phyloP scores from a whole-genome alignment of 202 grass and related monocot species.

The Dendrocalamus latiflorus region DNA sequence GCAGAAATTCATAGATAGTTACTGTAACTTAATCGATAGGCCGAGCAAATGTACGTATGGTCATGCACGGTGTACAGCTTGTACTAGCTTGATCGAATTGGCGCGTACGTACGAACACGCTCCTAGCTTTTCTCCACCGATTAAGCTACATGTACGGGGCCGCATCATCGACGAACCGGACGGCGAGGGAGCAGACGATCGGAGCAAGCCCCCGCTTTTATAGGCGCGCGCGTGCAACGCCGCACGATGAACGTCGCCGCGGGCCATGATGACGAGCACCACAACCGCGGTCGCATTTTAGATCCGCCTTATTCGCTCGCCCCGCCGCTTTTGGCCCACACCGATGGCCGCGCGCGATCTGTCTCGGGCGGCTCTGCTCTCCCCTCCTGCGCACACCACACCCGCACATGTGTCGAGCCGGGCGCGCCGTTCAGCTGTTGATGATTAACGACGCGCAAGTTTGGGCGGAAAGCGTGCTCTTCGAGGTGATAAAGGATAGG shows the following conservation, averaged over 20 bases:
- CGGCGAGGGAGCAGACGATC: too few relatives aligned
- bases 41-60: background rate
- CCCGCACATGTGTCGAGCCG: background rate
- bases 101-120: too few relatives aligned
- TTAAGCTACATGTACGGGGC: too few relatives aligned
- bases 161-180: too few relatives aligned
- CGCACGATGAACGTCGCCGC: background rate
- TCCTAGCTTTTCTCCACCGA: too few relatives aligned
- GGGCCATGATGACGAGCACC: slow-evolving; percentile 32
- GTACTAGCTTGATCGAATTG: too few relatives aligned
- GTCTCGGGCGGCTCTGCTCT: background rate
- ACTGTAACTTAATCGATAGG: too few relatives aligned
- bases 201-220: too few relatives aligned
- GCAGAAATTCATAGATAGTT: background rate
- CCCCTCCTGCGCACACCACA: too few relatives aligned
- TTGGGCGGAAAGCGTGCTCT: background rate
- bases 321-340: too few relatives aligned
- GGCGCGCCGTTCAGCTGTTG: background rate
- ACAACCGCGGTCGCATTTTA: slow-evolving; percentile 20
- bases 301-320: too few relatives aligned
- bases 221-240: background rate
- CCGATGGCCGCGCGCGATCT: background rate
- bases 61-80: background rate
- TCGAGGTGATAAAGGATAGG: background rate
- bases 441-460: slow-evolving; percentile 9